Evolutionary conservation across 768 basidiomycete species (phyloP), one percentile per base, ranked within the genome.

Genomic region (Suillus variegatus): DNA sequence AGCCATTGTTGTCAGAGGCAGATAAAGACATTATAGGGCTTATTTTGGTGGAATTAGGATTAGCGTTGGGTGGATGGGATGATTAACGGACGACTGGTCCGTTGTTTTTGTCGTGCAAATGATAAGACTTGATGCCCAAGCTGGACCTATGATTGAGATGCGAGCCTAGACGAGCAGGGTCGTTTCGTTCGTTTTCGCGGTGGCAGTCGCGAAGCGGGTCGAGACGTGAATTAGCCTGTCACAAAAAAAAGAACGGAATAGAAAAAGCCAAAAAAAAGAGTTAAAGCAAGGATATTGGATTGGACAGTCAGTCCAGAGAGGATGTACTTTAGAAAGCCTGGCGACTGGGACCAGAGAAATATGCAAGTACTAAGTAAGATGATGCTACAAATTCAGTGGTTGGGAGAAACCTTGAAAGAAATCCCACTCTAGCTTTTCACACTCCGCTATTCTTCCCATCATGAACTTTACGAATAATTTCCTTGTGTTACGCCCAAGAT

Each of bases 21-120:
- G 92, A 92, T 86, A 94, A 88, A 83, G 93, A 93, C 93, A 94
- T 94, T 91, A 90, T 90, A 91, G 81, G 79, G 75, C 77, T 82
- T 72, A 69, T 74, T 78, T 75, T 78, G 67, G 76, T 80, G 81
- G 79, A 86, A 92, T 92, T 93, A 93, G 84, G 86, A 94, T 93
- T 93, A 93, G 73, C 71, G 76, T 77, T 76, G 64, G 72, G 74
- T 78, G 77, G 72, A 73, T 71, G 69, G 67, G 72, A 65, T 70
- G 69, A 77, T 79, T 77, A 77, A 75, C 74, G 71, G 74, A 76
- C 68, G 64, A 20, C 54, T 32, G 12, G 76, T 68, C 69, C 68
- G 68, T 66, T 73, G 68, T 66, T 73, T 62, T 77, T 77, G 77
- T 70, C 68, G 65, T 76, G 77, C 69, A 68, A 32, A 65, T 70